Evolutionary conservation across 768 basidiomycete species (phyloP).

Genomic region (Artomyces pyxidatus): DNA sequence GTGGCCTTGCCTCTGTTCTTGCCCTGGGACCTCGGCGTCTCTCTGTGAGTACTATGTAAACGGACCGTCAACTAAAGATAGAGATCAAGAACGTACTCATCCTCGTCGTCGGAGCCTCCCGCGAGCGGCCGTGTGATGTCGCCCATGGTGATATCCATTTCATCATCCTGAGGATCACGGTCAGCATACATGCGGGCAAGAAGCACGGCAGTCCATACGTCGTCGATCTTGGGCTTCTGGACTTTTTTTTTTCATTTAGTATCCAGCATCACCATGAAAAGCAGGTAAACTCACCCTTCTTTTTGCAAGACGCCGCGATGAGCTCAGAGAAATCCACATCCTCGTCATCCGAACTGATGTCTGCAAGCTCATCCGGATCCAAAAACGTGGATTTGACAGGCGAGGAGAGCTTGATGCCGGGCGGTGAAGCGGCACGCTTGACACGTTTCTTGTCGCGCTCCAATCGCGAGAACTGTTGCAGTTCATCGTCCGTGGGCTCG

Average conservation of each 20-base stretch:
- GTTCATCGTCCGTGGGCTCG: conserved; percentile 54
- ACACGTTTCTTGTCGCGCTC: conserved; percentile 13
- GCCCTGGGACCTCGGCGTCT: neutral
- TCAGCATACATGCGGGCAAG: too few relatives aligned
- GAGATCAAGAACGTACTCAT: neutral
- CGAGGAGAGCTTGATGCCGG: conserved; percentile 15
- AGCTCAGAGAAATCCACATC: conserved; percentile 40
- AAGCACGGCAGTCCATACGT: too few relatives aligned
- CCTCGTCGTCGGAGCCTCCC: neutral
- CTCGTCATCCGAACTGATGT: conserved; percentile 44
- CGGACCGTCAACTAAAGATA: too few relatives aligned
- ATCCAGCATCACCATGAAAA: too few relatives aligned
- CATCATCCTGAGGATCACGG: conserved; percentile 32
- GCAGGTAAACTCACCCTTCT: too few relatives aligned
- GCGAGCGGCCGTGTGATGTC: conserved; percentile 17
- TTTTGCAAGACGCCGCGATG: conserved; percentile 15
- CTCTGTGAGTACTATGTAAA: neutral
- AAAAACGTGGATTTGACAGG: conserved; percentile 11
- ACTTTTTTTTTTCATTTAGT: too few relatives aligned
- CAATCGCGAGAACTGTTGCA: conserved; percentile 32
- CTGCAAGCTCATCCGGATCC: too few relatives aligned
- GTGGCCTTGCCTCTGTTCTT: conserved; percentile 23
- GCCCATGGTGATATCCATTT: conserved; percentile 38
- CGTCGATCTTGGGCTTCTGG: too few relatives aligned
- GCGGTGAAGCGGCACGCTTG: conserved; percentile 3